phyloP scores from a whole-genome alignment of 768 basidiomycete species.

The Fomitopsis pulvina region DNA sequence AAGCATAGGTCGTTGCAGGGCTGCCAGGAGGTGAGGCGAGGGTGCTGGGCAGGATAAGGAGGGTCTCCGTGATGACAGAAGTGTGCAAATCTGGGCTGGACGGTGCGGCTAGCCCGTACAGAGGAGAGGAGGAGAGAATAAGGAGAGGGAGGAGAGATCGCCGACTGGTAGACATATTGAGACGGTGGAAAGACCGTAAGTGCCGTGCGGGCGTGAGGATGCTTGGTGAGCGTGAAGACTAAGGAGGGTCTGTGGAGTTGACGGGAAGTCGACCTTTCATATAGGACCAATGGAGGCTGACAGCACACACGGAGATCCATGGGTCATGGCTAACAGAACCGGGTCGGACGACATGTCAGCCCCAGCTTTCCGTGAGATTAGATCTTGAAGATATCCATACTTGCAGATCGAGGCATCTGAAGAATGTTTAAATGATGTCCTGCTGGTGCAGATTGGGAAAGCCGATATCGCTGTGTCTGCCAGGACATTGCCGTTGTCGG shows the following conservation, averaged over 20 bases:
- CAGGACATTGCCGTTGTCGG: too few species aligned
- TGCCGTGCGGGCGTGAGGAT: slow-evolving; percentile 19
- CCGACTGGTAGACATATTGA: slow-evolving; percentile 4
- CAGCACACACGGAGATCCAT: too few species aligned
- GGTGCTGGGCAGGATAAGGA: background rate
- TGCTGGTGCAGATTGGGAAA: too few species aligned
- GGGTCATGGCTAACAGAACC: too few species aligned
- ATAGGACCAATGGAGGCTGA: background rate
- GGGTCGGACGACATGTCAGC: too few species aligned
- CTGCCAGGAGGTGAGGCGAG: background rate
- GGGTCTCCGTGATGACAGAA: background rate
- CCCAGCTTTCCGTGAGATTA: too few species aligned
- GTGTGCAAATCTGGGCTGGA: slow-evolving; percentile 6
- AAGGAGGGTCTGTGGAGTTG: background rate
- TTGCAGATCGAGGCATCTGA: too few species aligned
- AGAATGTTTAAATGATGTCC: too few species aligned
- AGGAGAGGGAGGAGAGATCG: slow-evolving; percentile 8
- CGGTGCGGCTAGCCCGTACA: slow-evolving; percentile 12
- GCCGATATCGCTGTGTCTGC: too few species aligned
- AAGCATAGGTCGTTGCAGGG: background rate
- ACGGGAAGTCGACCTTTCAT: background rate
- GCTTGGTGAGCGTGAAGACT: background rate
- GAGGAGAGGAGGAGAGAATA: slow-evolving; percentile 9
- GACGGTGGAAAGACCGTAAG: background rate
- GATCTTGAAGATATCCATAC: too few species aligned